Evolutionary conservation across 139 green algal genomes (phyloP), one percentile per base, ranked within the genome.

Genomic region (Ettlia oleoabundans): DNA sequence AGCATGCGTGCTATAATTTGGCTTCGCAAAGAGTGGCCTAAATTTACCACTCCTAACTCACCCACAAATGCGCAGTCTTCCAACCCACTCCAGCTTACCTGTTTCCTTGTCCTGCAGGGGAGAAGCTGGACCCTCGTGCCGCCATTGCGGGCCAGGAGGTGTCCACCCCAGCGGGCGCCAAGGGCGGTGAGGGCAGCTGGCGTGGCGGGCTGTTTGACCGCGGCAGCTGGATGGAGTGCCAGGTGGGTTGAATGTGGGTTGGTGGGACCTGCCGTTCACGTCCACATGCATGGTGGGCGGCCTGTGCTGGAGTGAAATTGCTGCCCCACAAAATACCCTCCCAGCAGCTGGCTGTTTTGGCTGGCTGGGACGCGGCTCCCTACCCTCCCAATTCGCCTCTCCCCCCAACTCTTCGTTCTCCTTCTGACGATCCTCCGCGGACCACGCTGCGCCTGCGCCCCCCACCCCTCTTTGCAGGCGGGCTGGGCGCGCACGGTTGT

Each of bases 401-500:
- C n/a, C n/a, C n/a, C n/a, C n/a, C n/a, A n/a, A n/a, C n/a, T n/a
- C n/a, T n/a, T n/a, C n/a, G n/a, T n/a, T n/a, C n/a, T n/a, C n/a
- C n/a, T n/a, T n/a, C n/a, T n/a, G n/a, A n/a, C n/a, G n/a, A 58
- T 81, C 58, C 28, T 55, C 28, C 47, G 43, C 30, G 4, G 7
- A 18, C 47, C 15, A 3, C 1, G 15, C n/a, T 42, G 64, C 30
- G 30, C 26, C 4, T 41, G 32, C 22, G 35, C 37, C 13, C 66
- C 22, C 9, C 37, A 7, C 38, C 37, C 4, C 37, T 28, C 7
- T 32, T 21, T 79, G 58, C 78, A 88, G 71, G 82, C 89, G 2
- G 95, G 94, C 26, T 99, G 97, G 97, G 97, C 96, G 26, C 88
- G 94, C 66, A 98, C 93, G 0, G 96, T 99, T 35, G 91, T 99